Base-by-base conservation (phyloP, 257 asterid genomes). In the Thymus quinquecostatus region DNA sequence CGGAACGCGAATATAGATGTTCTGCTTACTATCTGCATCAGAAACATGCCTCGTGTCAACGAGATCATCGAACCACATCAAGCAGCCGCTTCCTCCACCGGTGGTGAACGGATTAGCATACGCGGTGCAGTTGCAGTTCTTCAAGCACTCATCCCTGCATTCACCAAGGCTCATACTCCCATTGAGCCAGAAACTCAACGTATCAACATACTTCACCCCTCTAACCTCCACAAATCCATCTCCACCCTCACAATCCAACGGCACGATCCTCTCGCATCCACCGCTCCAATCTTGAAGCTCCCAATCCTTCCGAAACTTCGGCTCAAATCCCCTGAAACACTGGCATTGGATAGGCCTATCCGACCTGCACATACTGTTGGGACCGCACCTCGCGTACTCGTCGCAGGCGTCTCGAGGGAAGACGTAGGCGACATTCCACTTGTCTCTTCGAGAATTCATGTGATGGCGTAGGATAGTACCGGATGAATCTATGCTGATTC, bases 281-380 rank as follows among this genome's bases (percentile, higher is more conserved):
- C 66, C 48, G 0, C 48, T 13, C 66, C 66, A 60, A 8, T 60
- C 48, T 60, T 60, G 66, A 60, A 34, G 30, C 13, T 44, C 49
- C 49, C 49, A 44, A 10, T 44, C 49, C 49, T 43, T 21, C 6
- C 5, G 67, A 28, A 10, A 69, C 40, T 40, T 64, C 0, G 79
- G 79, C 1, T 41, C 10, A 54, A 64, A 79, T n/a, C 83, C 83
- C 40, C 8, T 36, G 0, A 79, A 47, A 32, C 83, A 79, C 71
- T 36, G 68, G 28, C 83, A 79, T 29, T 48, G 12, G 0, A n/a
- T 2, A 0, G 64, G 32, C 6, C 7, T 65, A 2, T 60, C 51
- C 3, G 66, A 36, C 14, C 38, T 43, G 64, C 83, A 79, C 6
- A 79, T 36, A 0, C 59, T 71, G 13, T 75, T 30, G 11, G 77